Evolutionary conservation across 2,329 filamentous ascomycete genomes (phyloP).

Genomic region (Alternaria longipes): DNA sequence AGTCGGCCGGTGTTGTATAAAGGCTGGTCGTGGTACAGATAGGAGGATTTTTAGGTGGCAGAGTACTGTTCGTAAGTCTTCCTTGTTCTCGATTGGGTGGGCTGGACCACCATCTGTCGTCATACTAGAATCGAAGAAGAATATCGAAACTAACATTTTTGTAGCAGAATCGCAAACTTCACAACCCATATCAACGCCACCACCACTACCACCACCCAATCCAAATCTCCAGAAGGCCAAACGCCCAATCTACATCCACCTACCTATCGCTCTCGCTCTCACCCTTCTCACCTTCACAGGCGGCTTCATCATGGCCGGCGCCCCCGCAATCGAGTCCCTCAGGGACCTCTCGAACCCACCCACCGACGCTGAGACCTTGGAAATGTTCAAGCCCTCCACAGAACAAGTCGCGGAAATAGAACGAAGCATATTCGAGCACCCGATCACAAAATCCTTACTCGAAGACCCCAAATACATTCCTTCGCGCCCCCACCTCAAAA

Average conservation of each 20-base stretch:
- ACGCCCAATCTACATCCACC: constrained; percentile 44
- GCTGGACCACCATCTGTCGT: neutral
- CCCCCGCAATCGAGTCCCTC: constrained; percentile 61
- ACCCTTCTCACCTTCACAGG: constrained; percentile 59
- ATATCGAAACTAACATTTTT: neutral
- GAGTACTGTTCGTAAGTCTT: constrained; percentile 31
- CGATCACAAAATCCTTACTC: constrained; percentile 75
- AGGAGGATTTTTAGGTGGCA: constrained; percentile 18
- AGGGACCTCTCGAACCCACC: constrained; percentile 63
- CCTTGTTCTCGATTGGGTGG: neutral
- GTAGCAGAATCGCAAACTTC: constrained; percentile 14
- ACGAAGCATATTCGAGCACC: constrained; percentile 76
- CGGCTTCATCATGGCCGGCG: constrained; percentile 67
- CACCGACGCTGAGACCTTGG: constrained; percentile 77
- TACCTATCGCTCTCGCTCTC: constrained; percentile 58
- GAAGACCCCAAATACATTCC: constrained; percentile 73
- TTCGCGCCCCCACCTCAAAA: constrained; percentile 85
- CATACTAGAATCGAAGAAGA: neutral
- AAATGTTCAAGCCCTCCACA: constrained; percentile 69
- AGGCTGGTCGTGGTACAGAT: constrained; percentile 16
- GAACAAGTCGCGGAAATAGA: constrained; percentile 67
- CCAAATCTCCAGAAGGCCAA: constrained; percentile 11
- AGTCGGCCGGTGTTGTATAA: constrained; percentile 34
- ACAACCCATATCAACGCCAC: constrained; percentile 10
- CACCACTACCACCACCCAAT: constrained; percentile 7